Evolutionary conservation across 2,329 filamentous ascomycete species (phyloP).

Genomic region (Stemphylium beticola): DNA sequence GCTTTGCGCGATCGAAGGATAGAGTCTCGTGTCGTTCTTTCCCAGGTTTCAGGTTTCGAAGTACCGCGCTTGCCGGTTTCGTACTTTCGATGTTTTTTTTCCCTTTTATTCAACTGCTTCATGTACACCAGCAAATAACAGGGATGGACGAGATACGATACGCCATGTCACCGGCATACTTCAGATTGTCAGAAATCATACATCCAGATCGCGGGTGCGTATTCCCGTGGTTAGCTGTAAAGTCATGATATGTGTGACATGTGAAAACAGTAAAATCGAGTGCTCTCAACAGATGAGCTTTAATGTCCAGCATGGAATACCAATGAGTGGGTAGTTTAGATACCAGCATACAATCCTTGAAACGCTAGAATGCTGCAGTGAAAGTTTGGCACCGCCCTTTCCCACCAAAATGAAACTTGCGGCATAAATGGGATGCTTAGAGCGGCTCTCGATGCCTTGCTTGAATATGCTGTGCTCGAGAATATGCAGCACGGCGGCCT

Average conservation of each 20-base stretch:
- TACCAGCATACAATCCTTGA: too few relatives aligned
- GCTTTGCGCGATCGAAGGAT: not conserved
- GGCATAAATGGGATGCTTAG: not conserved
- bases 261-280: not conserved
- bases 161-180: not conserved
- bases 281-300: too few relatives aligned
- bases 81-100: conserved; percentile 1
- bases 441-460: not conserved
- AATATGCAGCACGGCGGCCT: not conserved
- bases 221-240: not conserved
- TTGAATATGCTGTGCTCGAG: not conserved
- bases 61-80: conserved; percentile 3
- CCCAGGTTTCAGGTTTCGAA: not conserved
- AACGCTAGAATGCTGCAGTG: too few relatives aligned
- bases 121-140: not conserved
- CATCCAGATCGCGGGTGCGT: not conserved
- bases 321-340: too few relatives aligned
- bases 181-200: not conserved
- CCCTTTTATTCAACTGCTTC: not conserved
- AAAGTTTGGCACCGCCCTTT: not conserved
- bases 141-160: not conserved
- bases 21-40: conserved; percentile 4
- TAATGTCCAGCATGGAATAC: too few relatives aligned
- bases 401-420: not conserved
- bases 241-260: not conserved